Evolutionary conservation across 306 rosid species (phyloP), one percentile per base, ranked within the genome.

Genomic region (Cucurbita moschata): DNA sequence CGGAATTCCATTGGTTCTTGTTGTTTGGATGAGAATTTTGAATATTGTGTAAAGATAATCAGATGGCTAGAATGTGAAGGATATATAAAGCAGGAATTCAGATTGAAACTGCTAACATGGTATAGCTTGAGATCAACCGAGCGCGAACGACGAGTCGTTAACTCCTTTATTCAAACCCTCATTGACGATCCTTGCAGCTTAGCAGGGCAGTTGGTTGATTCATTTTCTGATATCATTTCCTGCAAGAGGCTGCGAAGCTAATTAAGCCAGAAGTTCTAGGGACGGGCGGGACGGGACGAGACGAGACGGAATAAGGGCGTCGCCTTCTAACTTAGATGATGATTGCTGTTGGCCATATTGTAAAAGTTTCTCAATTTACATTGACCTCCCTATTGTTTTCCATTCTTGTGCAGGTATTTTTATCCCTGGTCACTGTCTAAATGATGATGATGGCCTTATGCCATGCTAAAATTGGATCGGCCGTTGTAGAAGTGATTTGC

Each of bases 21-120:
- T 85, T 82, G 96, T 82, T 82, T 95, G 77, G 99, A 95, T 11
- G 97, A 95, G 83, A 91, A 84, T 82, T 95, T 95, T 19, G 99
- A 95, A 88, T 91, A 91, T 75, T 95, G 97, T 58, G 99, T 95
- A 80, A 95, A 95, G 86, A 96, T 91, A 15, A 95, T 95, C 68
- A 88, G 99, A 49, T 89, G 91, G 97, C 96, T 95, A 78, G 99
- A 95, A 85, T 95, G 99, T 49, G 89, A 91, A 81, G 91, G 99
- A 60, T 96, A 95, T 77, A 86, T 95, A 72, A 88, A 91, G 56
- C 91, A 86, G 72, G 99, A 95, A 75, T 95, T 95, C 77, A 85
- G 99, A 77, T 77, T 95, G 88, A 95, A 91, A 78, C 82, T 95
- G 87, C 86, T 95, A 80, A 95, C 99, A 46, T 95, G 99, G 99